Evolutionary conservation across 2,329 filamentous ascomycete species (phyloP).

Genomic region (Arthrobotrys iridis): DNA sequence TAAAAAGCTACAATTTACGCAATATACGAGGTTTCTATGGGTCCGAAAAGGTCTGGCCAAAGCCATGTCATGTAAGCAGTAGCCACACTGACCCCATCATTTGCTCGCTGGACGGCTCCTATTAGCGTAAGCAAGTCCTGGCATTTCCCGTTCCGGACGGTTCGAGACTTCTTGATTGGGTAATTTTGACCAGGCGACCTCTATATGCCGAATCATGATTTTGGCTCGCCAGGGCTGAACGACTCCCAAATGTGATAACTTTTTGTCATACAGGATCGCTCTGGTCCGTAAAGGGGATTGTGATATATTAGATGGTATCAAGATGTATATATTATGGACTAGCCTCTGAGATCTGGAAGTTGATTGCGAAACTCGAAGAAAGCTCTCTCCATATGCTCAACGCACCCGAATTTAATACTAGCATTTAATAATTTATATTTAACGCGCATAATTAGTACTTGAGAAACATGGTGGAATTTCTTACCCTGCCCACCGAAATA

Average conservation of each 20-base stretch:
- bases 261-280: neutral
- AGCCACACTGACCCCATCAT: constrained; percentile 5
- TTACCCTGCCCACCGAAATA: constrained; percentile 37
- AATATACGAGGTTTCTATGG: neutral
- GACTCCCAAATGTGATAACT: constrained; percentile 2
- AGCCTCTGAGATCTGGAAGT: neutral
- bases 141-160: constrained; percentile 18
- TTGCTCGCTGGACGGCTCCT: neutral
- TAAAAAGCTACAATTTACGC: neutral
- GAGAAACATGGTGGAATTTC: constrained; percentile 20
- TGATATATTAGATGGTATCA: neutral
- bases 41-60: neutral
- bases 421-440: constrained; percentile 5
- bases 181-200: constrained; percentile 46
- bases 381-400: neutral
- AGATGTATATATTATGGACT: constrained; percentile 5
- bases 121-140: constrained; percentile 46
- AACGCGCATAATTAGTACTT: neutral
- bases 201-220: constrained; percentile 44
- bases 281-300: neutral
- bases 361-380: neutral
- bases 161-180: constrained; percentile 39
- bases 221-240: constrained; percentile 14
- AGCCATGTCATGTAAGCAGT: constrained; percentile 12
- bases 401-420: neutral